phyloP scores from a whole-genome alignment of 1,284 basidiomycete species.

The Austropuccinia psidii region DNA sequence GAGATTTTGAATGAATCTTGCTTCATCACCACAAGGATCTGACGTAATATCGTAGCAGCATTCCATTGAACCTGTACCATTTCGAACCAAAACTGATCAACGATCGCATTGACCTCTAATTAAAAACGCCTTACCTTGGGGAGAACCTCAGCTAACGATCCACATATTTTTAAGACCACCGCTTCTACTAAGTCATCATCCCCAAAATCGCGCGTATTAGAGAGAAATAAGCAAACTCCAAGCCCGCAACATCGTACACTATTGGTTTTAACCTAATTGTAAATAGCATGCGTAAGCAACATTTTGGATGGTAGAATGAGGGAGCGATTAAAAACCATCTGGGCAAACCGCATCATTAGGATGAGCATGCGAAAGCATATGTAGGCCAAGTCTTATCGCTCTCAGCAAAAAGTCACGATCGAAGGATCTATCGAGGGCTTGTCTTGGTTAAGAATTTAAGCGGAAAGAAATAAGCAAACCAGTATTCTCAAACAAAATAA shows the following conservation, averaged over 20 bases:
- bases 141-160: too few relatives aligned
- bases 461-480: not conserved
- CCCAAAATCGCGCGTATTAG: not conserved
- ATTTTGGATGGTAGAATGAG: too few relatives aligned
- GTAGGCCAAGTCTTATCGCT: too few relatives aligned
- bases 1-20: not conserved
- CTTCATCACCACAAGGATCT: not conserved
- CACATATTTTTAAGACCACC: too few relatives aligned
- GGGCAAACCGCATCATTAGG: slow-evolving; percentile 82
- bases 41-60: slow-evolving; percentile 5
- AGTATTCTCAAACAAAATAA: not conserved
- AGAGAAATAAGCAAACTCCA: too few relatives aligned
- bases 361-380: too few relatives aligned
- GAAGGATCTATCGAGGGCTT: not conserved
- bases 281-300: too few relatives aligned
- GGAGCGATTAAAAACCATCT: slow-evolving; percentile 90
- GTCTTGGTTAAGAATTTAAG: not conserved
- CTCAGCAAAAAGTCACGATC: not conserved
- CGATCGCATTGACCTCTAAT: not conserved
- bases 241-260: too few relatives aligned
- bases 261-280: too few relatives aligned
- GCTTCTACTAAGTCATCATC: slow-evolving; percentile 10
- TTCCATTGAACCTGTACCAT: slow-evolving; percentile 32
- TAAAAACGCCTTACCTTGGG: not conserved
- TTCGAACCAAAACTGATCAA: not conserved